These are phyloP conservation scores for Fusarium annulatum DNA, from an alignment of 2,329 filamentous ascomycete genomes.

Conservation along the genomic window DNA sequence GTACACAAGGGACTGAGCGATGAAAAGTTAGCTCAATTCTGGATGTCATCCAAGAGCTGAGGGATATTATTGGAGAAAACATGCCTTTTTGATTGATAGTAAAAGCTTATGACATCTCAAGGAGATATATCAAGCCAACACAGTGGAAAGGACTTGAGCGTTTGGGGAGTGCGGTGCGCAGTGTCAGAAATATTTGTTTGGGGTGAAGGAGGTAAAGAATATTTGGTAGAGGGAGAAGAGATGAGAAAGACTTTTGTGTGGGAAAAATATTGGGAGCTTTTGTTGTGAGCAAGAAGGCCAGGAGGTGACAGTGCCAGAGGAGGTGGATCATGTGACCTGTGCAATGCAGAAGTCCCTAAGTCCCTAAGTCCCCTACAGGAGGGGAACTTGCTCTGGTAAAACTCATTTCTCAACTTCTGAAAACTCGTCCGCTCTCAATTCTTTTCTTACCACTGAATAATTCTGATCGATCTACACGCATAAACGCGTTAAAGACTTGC, in stretches of 20 bases:
- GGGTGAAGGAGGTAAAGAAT: background rate
- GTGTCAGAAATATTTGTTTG: background rate
- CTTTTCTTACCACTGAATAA: background rate
- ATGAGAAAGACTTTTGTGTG: background rate
- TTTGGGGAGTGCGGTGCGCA: background rate
- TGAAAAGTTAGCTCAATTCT: background rate
- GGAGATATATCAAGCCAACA: background rate
- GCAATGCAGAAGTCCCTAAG: background rate
- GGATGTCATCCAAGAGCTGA: background rate
- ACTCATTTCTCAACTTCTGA: background rate
- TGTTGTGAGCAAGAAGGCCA: background rate
- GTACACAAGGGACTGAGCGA: background rate
- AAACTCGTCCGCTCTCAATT: background rate
- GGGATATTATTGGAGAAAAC: background rate
- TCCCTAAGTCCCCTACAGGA: background rate
- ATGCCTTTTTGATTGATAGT: background rate
- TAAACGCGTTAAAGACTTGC: background rate
- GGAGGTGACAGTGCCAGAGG: background rate
- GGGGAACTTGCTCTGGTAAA: background rate
- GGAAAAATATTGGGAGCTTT: background rate
- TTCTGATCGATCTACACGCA: background rate
- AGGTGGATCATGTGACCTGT: background rate
- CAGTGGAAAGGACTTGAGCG: background rate
- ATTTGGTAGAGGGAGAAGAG: background rate
- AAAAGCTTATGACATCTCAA: background rate